Percentiles rank a stretch among this genome's conserved stretches.
Conservation (phyloP, 2,329 filamentous ascomycete genomes). For the Cadophora gregata region DNA sequence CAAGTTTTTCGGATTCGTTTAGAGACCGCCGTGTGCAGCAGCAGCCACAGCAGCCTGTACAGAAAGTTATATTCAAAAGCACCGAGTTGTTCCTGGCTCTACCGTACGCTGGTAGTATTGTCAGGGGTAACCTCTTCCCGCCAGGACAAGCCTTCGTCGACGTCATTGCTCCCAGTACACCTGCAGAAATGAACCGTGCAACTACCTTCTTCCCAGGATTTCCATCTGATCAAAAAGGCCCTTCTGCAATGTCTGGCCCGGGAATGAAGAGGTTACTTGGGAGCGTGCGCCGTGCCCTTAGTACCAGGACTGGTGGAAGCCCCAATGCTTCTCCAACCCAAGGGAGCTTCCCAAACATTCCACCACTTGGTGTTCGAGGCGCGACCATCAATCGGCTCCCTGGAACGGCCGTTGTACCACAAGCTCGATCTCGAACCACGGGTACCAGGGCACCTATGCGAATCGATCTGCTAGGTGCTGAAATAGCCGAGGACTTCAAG, state of each 20-base stretch:
- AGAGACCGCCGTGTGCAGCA: conserved; percentile 63
- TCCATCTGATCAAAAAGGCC: conserved; percentile 52
- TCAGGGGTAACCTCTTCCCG: conserved; percentile 83
- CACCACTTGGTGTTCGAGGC: conserved; percentile 45
- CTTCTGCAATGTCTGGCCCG: conserved; percentile 68
- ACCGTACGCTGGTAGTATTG: conserved; percentile 80
- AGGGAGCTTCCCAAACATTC: conserved; percentile 44
- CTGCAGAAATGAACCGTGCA: conserved; percentile 53
- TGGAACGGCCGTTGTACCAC: conserved; percentile 65
- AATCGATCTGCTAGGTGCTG: conserved; percentile 83
- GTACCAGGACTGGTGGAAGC: conserved; percentile 52
- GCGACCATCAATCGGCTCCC: conserved; percentile 64
- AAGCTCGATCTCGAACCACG: conserved; percentile 53
- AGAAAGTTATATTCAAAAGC: conserved; percentile 58
- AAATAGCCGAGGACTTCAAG: conserved; percentile 79
- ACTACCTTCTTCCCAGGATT: conserved; percentile 56
- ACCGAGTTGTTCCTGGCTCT: conserved; percentile 65
- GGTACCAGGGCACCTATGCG: conserved; percentile 62
- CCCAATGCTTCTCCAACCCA: conserved; percentile 44
- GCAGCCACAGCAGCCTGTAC: conserved; percentile 44
- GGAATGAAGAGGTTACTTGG: conserved; percentile 88
- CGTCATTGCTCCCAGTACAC: conserved; percentile 59
- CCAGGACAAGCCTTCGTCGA: conserved; percentile 84
- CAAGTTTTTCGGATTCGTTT: conserved; percentile 84
- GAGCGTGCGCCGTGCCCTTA: conserved; percentile 82